Base-by-base conservation (phyloP, 352 stramenopile genomes). In the Pythium vanterpoolii region DNA sequence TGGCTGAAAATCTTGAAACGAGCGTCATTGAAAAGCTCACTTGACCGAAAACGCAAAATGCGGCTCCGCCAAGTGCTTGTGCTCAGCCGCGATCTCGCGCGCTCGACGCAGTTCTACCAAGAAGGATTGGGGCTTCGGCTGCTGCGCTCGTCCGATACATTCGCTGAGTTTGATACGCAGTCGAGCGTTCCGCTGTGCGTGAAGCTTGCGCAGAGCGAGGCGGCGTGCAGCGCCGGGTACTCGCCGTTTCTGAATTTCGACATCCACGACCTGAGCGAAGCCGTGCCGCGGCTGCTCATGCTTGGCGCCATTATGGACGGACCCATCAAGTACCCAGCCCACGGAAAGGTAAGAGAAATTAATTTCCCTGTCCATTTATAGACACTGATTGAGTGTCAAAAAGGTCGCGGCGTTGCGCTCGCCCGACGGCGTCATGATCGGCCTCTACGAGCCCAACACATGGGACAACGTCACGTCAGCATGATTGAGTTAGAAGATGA, bases 161-260 rank as follows among this genome's bases (percentile, higher is more conserved):
- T 90, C 40, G 83, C 83, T 0, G 85, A 96, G 72, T 92, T 95
- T 45, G 80, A 90, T 57, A 83, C 73, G 9, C 60, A 73, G 42
- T 72, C 75, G 11, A 73, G 73, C 30, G 75, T 89, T 39, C 76
- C 82, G 55, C 74, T 96, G 4, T 92, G 83, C 54, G 63, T 96
- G 59, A 91, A 94, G 61, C 72, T 89, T 55, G 84, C 85, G 55
- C 81, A 93, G 60, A 89, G 87, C 64, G 80, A 95, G 60, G 79
- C 89, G 50, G 82, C 84, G 53, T 90, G 89, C 67, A 84, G 84
- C 69, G 76, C 85, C 24, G 87, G 85, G 11, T 97, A 97, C 63
- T 95, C 86, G 43, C 89, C 88, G 44, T 92, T 97, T 56, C 68
- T 97, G n/a, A 96, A 93, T 60, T 96, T 97, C 50, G 87, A 96